Percentiles rank a stretch among this genome's conserved stretches.
Evolutionary conservation across 2,329 filamentous ascomycete species (phyloP).

Genomic region (Lizonia empirigonia): DNA sequence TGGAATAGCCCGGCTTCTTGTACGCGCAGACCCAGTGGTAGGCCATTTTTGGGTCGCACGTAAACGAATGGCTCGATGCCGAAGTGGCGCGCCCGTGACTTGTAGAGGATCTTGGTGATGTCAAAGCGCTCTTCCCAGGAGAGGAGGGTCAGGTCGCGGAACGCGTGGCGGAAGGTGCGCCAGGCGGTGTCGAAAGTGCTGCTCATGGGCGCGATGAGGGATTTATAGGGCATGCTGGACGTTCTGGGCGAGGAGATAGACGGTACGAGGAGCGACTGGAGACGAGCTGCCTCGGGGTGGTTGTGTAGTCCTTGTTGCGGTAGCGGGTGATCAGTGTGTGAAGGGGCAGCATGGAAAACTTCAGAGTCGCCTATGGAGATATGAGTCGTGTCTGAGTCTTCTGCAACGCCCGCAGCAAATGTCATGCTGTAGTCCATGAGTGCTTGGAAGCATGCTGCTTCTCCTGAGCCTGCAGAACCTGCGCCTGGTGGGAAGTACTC

Average conservation of each 20-base stretch:
- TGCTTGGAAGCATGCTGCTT: conserved; percentile 1
- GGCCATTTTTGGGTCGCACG: conserved; percentile 19
- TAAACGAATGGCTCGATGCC: conserved; percentile 39
- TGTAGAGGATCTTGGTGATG: conserved; percentile 25
- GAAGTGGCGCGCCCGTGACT: conserved; percentile 20
- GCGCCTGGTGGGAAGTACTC: conserved; percentile 30
- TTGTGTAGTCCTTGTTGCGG: conserved; percentile 5
- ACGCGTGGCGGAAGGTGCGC: conserved; percentile 47
- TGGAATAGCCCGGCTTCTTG: conserved; percentile 9
- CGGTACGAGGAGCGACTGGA: conserved; percentile 20
- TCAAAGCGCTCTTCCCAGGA: conserved; percentile 51
- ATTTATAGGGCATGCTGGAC: conserved; percentile 21
- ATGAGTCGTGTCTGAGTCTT: neutral
- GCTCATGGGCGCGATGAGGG: conserved; percentile 38
- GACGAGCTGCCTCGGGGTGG: conserved; percentile 17
- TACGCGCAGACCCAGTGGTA: conserved; percentile 20
- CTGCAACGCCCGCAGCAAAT: neutral
- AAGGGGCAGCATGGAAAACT: neutral
- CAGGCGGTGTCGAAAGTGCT: conserved; percentile 44
- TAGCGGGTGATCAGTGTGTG: conserved; percentile 16
- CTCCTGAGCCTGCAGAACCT: neutral
- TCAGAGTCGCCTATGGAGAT: neutral
- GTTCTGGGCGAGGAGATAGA: conserved; percentile 1
- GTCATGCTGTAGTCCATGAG: conserved; percentile 3
- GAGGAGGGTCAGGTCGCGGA: conserved; percentile 48